phyloP scores from a whole-genome alignment of 1,284 basidiomycete species.

The Volvariella surrecta region DNA sequence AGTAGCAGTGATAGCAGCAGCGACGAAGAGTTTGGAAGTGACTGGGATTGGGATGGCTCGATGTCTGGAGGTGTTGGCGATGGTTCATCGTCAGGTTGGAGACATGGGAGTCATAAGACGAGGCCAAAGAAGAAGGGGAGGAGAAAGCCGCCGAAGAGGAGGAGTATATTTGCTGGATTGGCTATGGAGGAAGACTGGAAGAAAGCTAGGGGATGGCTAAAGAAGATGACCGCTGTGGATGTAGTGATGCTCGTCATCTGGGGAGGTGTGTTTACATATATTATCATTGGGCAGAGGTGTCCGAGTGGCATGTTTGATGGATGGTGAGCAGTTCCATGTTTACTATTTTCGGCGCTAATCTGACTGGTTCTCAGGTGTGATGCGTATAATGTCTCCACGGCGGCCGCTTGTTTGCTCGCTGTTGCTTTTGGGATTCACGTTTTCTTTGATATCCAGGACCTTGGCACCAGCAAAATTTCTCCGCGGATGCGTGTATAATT shows the following conservation, averaged over 20 bases:
- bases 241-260: constrained; percentile 41
- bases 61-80: constrained; percentile 8
- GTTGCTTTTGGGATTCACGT: constrained; percentile 45
- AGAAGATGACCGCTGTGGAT: constrained; percentile 45
- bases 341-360: constrained; percentile 1
- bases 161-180: constrained; percentile 48
- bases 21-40: constrained; percentile 23
- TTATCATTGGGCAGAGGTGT: constrained; percentile 53
- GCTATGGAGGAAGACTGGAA: constrained; percentile 60
- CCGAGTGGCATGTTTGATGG: constrained; percentile 51
- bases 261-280: constrained; percentile 50
- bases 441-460: constrained; percentile 61
- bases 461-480: constrained; percentile 44
- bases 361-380: constrained; percentile 41
- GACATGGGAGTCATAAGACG: constrained; percentile 13
- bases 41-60: constrained; percentile 22
- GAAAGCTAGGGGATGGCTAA: constrained; percentile 40
- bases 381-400: constrained; percentile 57
- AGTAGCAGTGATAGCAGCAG: too few species aligned
- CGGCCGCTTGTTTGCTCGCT: constrained; percentile 47
- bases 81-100: constrained; percentile 7
- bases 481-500: constrained; percentile 25
- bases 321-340: constrained; percentile 34
- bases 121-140: constrained; percentile 30
- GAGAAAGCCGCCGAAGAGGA: constrained; percentile 23